Conservation (phyloP, 2,329 filamentous ascomycete genomes). For the Arthrobotrys megalospora region DNA sequence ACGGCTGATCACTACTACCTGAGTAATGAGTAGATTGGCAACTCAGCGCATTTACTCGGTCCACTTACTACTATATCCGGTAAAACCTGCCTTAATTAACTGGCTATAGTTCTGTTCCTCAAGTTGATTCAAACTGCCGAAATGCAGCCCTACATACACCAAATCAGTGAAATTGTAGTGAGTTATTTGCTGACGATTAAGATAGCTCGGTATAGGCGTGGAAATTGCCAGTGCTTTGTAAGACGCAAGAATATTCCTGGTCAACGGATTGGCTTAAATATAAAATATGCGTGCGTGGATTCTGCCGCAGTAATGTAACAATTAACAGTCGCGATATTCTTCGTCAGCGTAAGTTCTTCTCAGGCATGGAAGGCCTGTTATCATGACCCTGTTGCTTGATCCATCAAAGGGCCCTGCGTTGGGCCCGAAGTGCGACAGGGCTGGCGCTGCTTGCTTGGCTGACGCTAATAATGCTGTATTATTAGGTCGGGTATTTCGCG, state of each 20-base stretch:
- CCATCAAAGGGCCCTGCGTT: background rate
- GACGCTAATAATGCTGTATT: slow-evolving; percentile 14
- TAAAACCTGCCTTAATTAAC: background rate
- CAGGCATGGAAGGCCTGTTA: background rate
- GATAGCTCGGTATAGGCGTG: background rate
- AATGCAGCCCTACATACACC: background rate
- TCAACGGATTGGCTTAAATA: background rate
- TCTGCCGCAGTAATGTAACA: background rate
- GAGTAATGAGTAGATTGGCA: too few relatives aligned
- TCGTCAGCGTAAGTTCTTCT: background rate
- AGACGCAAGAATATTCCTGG: background rate
- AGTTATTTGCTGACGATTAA: background rate
- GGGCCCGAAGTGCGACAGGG: slow-evolving; percentile 2
- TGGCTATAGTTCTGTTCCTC: too few relatives aligned
- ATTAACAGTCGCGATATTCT: background rate
- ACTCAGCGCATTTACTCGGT: too few relatives aligned
- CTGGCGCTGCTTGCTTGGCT: slow-evolving; percentile 6
- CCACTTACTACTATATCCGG: too few relatives aligned
- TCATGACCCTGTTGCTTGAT: background rate
- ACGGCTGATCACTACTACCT: too few relatives aligned
- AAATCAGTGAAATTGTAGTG: background rate
- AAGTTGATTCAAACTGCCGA: slow-evolving; percentile 2
- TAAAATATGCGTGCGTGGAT: background rate
- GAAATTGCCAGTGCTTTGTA: background rate
- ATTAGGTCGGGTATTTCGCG: background rate